Percentiles rank a stretch among this genome's conserved stretches.
These are phyloP conservation scores for Lantana camara DNA, from an alignment of 257 asterid genomes.

Conservation along the genomic window DNA sequence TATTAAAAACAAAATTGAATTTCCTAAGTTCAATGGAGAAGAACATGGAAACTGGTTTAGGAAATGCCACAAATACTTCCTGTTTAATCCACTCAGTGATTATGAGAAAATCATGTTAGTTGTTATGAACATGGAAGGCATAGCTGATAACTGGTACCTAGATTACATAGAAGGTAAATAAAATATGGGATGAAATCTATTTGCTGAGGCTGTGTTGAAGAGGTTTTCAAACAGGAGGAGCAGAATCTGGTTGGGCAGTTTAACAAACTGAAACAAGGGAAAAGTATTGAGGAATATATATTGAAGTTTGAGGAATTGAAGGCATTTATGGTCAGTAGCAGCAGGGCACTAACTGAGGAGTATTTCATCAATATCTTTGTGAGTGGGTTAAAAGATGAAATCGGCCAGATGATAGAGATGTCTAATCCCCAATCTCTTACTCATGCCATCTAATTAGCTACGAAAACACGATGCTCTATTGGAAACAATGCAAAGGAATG, in stretches of 20 bases:
- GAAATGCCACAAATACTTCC: no score
- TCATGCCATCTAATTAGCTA: neutral
- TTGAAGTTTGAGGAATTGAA: neutral
- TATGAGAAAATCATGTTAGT: neutral
- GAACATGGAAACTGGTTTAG: no score
- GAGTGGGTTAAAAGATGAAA: neutral
- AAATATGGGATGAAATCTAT: neutral
- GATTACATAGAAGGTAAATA: neutral
- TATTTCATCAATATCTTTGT: neutral
- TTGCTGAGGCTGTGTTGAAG: neutral
- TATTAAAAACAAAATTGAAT: no score
- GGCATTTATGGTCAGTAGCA: neutral
- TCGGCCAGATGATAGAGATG: neutral
- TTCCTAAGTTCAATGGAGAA: no score
- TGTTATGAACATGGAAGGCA: neutral
- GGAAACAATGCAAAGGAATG: neutral
- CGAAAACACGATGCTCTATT: neutral
- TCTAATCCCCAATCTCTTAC: neutral
- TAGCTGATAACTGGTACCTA: neutral
- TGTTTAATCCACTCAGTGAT: no score
- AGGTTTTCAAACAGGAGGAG: neutral
- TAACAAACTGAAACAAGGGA: neutral
- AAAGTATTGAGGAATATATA: neutral
- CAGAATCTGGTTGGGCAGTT: neutral
- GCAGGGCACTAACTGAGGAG: neutral